Evolutionary conservation across 352 stramenopile genomes (phyloP), one percentile per base, ranked within the genome.

Genomic region (Pythium vanterpoolii): DNA sequence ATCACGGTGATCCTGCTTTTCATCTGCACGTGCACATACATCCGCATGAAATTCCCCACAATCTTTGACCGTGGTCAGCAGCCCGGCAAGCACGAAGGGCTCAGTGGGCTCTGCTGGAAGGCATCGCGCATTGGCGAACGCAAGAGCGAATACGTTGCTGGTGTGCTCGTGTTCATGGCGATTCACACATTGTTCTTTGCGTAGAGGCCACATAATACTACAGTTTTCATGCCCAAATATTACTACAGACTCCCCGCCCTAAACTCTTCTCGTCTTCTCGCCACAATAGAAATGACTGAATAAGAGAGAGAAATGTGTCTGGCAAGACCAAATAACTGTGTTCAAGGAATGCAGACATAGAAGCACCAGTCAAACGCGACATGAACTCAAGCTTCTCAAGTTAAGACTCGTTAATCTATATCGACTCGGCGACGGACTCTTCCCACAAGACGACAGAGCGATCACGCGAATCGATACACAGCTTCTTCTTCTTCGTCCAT

Each of bases 11-110:
- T 99, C 42, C 68, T 99, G 52, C 86, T 99, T 43, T 90, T 99
- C 69, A 98, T 99, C 77, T 99, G 95, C 77, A 98, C 93, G 33
- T 98, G 92, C 73, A 97, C 96, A 11, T 99, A 98, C 82, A 82
- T 98, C 36, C 90, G 96, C 64, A 96, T 96, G 71, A 94, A 98
- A 64, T 89, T 97, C 68, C 93, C 96, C 21, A 93, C 84, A 40
- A 96, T 98, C 54, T 99, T 99, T 72, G 96, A 98, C 71, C 83
- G 77, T 28, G 73, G 74, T 16, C 77, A 93, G 72, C 73, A 89
- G 42, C 80, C 80, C 4, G 81, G 84, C 56, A 90, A 93, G 61
- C 87, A 95, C 67, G 87, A 96, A 62, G 89, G 90, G 1, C 68
- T 97, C 36, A 76, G 73, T 30, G 91, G 93, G 3, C 69, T 97